phyloP scores from a whole-genome alignment of 495 filamentous ascomycete genomes.

The Amphirosellinia nigrospora region DNA sequence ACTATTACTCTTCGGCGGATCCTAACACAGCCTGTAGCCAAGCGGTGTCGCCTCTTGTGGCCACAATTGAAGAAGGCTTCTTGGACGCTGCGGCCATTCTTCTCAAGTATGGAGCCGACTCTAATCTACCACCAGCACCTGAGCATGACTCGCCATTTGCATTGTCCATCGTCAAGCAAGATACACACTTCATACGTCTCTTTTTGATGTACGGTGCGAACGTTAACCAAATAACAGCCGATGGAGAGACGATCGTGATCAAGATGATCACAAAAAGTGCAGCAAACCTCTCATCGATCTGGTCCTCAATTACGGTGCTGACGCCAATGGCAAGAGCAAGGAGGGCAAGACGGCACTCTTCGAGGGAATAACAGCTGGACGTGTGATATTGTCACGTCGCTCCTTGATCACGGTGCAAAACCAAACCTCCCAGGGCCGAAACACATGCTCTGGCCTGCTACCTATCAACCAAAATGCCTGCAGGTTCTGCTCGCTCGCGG shows the following conservation, averaged over 20 bases:
- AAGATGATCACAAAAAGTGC: conserved; percentile 52
- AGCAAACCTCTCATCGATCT: conserved; percentile 51
- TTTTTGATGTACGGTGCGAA: conserved; percentile 58
- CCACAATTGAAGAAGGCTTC: conserved; percentile 51
- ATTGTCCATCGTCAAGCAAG: conserved; percentile 43
- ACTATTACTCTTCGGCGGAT: conserved; percentile 55
- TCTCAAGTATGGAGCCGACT: conserved; percentile 58
- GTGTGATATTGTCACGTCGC: conserved; percentile 50
- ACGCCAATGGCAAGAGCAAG: conserved; percentile 58
- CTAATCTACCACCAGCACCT: conserved; percentile 49
- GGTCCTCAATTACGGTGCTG: conserved; percentile 54
- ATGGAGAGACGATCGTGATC: conserved; percentile 55
- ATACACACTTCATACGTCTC: conserved; percentile 50
- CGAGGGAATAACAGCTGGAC: conserved; percentile 49
- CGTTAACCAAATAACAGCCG: conserved; percentile 46
- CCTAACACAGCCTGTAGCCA: conserved; percentile 50
- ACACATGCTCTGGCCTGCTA: conserved; percentile 56
- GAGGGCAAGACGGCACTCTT: conserved; percentile 58
- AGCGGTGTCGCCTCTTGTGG: conserved; percentile 49
- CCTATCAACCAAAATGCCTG: conserved; percentile 47
- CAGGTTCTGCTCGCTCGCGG: conserved; percentile 49
- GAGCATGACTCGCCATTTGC: conserved; percentile 51
- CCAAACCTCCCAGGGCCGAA: conserved; percentile 58
- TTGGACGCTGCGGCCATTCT: conserved; percentile 52
- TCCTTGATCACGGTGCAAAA: conserved; percentile 57